Percentiles rank a stretch among this genome's conserved stretches.
These are phyloP conservation scores for Lophiostoma macrostomum DNA, from an alignment of 495 filamentous ascomycete species.

Conservation along the genomic window DNA sequence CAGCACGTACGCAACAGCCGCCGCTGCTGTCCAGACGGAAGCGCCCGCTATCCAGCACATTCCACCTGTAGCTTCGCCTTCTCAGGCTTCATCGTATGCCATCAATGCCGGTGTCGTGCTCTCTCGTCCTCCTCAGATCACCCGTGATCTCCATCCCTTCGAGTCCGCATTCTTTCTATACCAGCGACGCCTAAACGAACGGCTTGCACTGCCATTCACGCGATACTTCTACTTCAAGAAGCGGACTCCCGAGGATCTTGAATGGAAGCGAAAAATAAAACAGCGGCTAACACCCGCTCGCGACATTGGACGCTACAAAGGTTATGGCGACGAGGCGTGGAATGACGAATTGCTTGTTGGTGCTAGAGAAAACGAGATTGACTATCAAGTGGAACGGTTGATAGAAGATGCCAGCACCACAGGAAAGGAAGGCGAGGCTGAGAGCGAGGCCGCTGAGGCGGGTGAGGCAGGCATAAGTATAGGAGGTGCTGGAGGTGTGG, in stretches of 20 bases:
- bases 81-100: slow-evolving; percentile 52
- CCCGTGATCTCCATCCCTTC: slow-evolving; percentile 77
- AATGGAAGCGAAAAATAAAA: slow-evolving; percentile 84
- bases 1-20: slow-evolving; percentile 27
- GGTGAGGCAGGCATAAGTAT: slow-evolving; percentile 55
- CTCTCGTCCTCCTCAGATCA: slow-evolving; percentile 82
- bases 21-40: slow-evolving; percentile 31
- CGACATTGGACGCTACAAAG: slow-evolving; percentile 83
- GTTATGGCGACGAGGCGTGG: slow-evolving; percentile 75
- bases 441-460: slow-evolving; percentile 49
- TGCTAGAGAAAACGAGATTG: slow-evolving; percentile 57
- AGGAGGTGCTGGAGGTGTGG: slow-evolving; percentile 34
- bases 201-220: slow-evolving; percentile 81
- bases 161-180: slow-evolving; percentile 94
- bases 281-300: slow-evolving; percentile 71
- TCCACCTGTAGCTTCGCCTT: slow-evolving; percentile 38
- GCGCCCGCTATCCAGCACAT: slow-evolving; percentile 19
- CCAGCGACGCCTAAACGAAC: slow-evolving; percentile 94
- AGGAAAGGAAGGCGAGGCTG: slow-evolving; percentile 20
- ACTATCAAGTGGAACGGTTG: slow-evolving; percentile 61
- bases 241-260: slow-evolving; percentile 75
- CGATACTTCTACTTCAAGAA: slow-evolving; percentile 95
- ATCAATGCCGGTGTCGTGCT: slow-evolving; percentile 81
- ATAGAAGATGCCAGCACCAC: slow-evolving; percentile 73
- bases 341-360: slow-evolving; percentile 88